Evolutionary conservation across 805 yeast genomes (phyloP).

Genomic region (Alloascoidea hylecoeti): DNA sequence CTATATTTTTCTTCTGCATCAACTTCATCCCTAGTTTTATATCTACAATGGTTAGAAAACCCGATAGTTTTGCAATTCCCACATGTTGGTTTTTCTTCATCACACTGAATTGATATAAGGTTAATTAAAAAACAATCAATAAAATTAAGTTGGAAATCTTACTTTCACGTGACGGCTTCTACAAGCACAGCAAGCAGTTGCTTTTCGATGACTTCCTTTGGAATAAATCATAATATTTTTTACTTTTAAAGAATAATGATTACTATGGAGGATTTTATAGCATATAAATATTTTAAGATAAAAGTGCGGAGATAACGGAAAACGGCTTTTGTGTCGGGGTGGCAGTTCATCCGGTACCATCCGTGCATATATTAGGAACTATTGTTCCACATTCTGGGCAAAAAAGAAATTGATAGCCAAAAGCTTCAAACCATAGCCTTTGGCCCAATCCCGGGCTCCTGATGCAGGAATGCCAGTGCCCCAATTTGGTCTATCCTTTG

Average conservation of each 20-base stretch:
- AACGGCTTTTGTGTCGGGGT: too few species aligned
- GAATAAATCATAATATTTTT: too few species aligned
- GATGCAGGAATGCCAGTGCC: conserved; percentile 73
- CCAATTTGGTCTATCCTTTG: conserved; percentile 59
- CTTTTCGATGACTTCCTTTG: too few species aligned
- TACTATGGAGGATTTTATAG: too few species aligned
- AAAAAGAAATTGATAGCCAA: conserved; percentile 72
- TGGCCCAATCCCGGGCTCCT: conserved; percentile 68
- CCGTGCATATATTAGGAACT: background rate
- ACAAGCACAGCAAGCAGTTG: too few species aligned
- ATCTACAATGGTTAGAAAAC: background rate
- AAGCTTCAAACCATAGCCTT: conserved; percentile 44
- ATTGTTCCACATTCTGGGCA: conserved; percentile 42
- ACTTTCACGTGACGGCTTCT: background rate
- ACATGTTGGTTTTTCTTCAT: background rate
- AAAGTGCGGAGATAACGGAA: too few species aligned
- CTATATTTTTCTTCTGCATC: background rate
- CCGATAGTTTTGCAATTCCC: background rate
- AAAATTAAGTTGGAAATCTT: background rate
- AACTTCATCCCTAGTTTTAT: background rate
- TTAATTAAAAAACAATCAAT: too few species aligned
- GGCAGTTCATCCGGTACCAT: too few species aligned
- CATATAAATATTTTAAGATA: too few species aligned
- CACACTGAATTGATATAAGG: too few species aligned
- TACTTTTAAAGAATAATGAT: too few species aligned